These are phyloP conservation scores for Diplotaxis tenuifolia DNA, from an alignment of 345 rosid species.

Conservation along the genomic window DNA sequence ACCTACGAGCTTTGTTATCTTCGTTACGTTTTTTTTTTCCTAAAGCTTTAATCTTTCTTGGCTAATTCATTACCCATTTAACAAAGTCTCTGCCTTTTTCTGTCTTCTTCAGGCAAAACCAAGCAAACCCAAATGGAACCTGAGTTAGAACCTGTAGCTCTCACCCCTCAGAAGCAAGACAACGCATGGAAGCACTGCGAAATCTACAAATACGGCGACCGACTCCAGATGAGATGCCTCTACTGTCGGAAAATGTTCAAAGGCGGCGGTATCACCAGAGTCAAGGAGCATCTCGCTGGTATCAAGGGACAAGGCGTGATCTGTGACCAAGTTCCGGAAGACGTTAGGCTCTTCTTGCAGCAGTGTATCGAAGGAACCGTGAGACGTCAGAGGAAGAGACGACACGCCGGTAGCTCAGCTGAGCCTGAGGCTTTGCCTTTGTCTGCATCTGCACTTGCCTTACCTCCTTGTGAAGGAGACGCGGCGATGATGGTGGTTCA, in stretches of 20 bases:
- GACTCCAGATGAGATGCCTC: constrained; percentile 64
- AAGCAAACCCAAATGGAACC: no score
- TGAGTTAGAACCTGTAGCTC: constrained; percentile 54
- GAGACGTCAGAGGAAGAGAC: constrained; percentile 67
- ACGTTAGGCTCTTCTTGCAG: constrained; percentile 60
- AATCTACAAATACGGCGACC: constrained; percentile 69
- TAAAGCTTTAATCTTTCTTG: neutral
- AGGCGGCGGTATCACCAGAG: constrained; percentile 94
- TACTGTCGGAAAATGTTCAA: constrained; percentile 77
- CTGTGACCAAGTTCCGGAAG: constrained; percentile 62
- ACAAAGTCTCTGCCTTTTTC: constrained; percentile 7
- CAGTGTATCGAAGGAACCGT: constrained; percentile 67
- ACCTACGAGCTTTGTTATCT: neutral
- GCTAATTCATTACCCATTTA: neutral
- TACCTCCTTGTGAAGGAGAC: constrained; percentile 41
- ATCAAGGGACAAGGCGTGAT: constrained; percentile 80
- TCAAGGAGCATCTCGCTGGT: constrained; percentile 91
- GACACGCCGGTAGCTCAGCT: constrained; percentile 42
- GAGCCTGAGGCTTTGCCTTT: constrained; percentile 42
- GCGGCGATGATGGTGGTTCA: constrained; percentile 28
- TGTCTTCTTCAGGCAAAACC: no score
- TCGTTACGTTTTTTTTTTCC: neutral
- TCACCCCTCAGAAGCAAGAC: constrained; percentile 77
- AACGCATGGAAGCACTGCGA: constrained; percentile 92
- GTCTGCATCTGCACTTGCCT: constrained; percentile 39